Percentiles rank a stretch among this genome's conserved stretches.
phyloP scores from a whole-genome alignment of 108 stramenopile species.

The Halocafeteria seosinensis region DNA sequence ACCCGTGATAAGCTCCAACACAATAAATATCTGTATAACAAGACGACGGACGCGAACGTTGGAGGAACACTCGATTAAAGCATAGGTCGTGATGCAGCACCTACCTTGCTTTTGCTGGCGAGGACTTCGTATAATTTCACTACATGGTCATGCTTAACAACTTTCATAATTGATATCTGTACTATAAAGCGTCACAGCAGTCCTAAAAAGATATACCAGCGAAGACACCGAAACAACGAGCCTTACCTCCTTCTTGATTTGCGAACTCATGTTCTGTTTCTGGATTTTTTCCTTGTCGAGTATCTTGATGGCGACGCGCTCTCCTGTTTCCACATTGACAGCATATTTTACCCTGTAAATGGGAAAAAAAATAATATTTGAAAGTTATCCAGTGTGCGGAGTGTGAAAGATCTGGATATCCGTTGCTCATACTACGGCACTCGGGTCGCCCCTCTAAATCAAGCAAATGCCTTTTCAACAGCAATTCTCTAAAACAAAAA shows the following conservation, averaged over 20 bases:
- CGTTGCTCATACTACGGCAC: too few relatives aligned
- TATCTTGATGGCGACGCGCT: constrained; percentile 52
- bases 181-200: background rate
- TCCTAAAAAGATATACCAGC: background rate
- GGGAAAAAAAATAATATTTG: background rate
- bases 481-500: too few relatives aligned
- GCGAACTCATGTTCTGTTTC: constrained; percentile 61
- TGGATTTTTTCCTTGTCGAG: constrained; percentile 64
- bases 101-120: constrained; percentile 49
- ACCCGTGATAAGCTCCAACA: constrained; percentile 63
- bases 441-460: too few relatives aligned
- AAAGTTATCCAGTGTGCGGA: background rate
- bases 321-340: constrained; percentile 28
- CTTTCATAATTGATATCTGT: constrained; percentile 53
- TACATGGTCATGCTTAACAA: constrained; percentile 57
- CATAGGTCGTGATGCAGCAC: too few relatives aligned
- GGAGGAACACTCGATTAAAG: too few relatives aligned
- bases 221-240: background rate
- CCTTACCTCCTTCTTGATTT: constrained; percentile 55
- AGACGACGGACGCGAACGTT: too few relatives aligned
- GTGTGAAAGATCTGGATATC: too few relatives aligned
- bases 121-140: constrained; percentile 61
- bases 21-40: constrained; percentile 56
- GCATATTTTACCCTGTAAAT: constrained; percentile 26
- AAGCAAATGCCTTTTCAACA: too few relatives aligned